Conservation (phyloP, 371 early-diverging fungal species). For the Apophysomyces ossiformis region DNA sequence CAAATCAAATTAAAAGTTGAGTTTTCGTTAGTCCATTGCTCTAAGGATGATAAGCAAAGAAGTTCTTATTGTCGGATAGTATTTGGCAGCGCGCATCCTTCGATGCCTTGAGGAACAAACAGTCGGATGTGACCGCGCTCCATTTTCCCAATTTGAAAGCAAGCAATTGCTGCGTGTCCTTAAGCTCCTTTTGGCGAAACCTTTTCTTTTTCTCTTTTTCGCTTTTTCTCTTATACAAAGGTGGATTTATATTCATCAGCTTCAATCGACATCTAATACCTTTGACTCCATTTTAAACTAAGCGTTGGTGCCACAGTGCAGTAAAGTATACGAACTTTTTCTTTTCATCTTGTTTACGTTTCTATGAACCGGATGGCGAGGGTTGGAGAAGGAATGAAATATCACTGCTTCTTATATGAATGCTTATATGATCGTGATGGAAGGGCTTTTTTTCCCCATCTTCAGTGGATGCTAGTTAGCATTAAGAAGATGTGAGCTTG, state of each 20-base stretch:
- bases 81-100: no score
- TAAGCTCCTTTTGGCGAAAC: no score
- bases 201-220: neutral
- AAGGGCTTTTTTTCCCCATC: neutral
- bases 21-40: no score
- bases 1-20: no score
- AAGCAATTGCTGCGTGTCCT: no score
- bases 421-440: conserved; percentile 1
- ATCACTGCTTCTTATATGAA: no score
- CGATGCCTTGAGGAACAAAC: no score
- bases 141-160: no score
- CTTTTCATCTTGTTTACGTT: neutral
- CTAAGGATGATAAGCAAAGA: no score
- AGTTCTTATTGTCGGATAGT: no score
- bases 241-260: neutral
- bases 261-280: neutral
- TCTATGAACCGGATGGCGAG: neutral
- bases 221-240: neutral
- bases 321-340: neutral
- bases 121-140: no score
- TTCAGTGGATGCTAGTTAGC: neutral
- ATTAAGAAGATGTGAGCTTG: neutral
- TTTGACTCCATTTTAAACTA: neutral
- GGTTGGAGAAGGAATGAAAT: neutral
- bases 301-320: neutral